phyloP scores from a whole-genome alignment of 1,284 basidiomycete species.

The Tylopilus orsonianus region DNA sequence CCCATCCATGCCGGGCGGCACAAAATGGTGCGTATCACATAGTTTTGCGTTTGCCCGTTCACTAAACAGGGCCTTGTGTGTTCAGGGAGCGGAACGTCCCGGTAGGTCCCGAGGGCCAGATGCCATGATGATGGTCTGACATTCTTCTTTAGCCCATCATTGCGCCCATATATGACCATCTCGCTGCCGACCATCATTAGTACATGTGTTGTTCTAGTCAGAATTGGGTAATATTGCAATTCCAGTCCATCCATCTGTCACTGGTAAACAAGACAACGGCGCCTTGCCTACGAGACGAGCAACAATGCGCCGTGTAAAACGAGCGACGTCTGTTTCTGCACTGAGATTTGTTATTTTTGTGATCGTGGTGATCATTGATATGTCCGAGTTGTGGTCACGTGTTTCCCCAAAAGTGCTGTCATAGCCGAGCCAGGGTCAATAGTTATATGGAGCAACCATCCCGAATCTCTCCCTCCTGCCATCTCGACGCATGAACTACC shows the following conservation, averaged over 20 bases:
- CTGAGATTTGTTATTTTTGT: not conserved
- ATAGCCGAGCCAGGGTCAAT: constrained; percentile 13
- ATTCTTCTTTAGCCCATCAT: constrained; percentile 18
- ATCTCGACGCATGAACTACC: constrained; percentile 59
- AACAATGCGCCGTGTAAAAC: not conserved
- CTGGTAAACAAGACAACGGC: not conserved
- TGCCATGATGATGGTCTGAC: not conserved
- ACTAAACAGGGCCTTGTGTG: constrained; percentile 17
- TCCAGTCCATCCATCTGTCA: not conserved
- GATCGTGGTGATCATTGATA: not conserved
- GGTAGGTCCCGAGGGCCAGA: constrained; percentile 42
- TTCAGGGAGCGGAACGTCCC: constrained; percentile 73
- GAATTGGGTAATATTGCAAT: not conserved
- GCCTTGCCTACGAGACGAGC: too few species aligned
- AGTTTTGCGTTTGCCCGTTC: not conserved
- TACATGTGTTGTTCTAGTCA: not conserved
- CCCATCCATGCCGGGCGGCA: constrained; percentile 77
- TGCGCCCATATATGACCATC: constrained; percentile 34
- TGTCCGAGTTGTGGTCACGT: constrained; percentile 17
- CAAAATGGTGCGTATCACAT: constrained; percentile 72
- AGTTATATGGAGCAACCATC: constrained; percentile 1
- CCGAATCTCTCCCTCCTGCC: not conserved
- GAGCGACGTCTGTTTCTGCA: not conserved
- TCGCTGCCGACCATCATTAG: constrained; percentile 35
- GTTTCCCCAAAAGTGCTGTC: constrained; percentile 17